Conservation (phyloP, 257 asterid species). For the Gentiana straminea region DNA sequence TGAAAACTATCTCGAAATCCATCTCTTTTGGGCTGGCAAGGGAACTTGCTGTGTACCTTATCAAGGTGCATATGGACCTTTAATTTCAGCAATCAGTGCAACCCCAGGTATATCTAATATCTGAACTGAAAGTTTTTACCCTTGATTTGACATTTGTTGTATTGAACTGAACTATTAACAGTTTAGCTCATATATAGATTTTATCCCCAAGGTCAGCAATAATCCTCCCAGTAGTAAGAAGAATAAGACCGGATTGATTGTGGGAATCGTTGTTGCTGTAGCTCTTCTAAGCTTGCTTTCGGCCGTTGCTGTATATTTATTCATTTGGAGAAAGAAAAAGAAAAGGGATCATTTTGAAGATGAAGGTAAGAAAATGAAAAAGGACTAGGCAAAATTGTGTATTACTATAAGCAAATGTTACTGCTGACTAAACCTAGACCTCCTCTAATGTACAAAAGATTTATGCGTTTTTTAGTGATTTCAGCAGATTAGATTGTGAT, state of each 20-base stretch:
- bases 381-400: background rate
- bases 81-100: conserved; percentile 67
- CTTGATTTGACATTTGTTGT: background rate
- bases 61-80: conserved; percentile 63
- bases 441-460: no score
- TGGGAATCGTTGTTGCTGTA: conserved; percentile 44
- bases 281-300: conserved; percentile 28
- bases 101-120: conserved; percentile 40
- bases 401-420: background rate
- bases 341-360: conserved; percentile 23
- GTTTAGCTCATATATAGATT: conserved; percentile 30
- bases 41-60: conserved; percentile 81
- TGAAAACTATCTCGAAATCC: conserved; percentile 66
- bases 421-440: conserved; percentile 1
- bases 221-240: conserved; percentile 31
- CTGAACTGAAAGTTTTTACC: background rate
- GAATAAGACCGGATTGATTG: conserved; percentile 43
- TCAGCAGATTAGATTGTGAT: no score
- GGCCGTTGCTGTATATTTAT: conserved; percentile 22
- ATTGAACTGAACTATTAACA: background rate
- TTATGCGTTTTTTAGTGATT: no score
- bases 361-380: conserved; percentile 31
- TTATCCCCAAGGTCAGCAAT: conserved; percentile 42
- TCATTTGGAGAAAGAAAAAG: conserved; percentile 33
- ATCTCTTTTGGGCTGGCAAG: conserved; percentile 86